Conservation (phyloP, 164 flowering plant species). For the Annona cherimola region DNA sequence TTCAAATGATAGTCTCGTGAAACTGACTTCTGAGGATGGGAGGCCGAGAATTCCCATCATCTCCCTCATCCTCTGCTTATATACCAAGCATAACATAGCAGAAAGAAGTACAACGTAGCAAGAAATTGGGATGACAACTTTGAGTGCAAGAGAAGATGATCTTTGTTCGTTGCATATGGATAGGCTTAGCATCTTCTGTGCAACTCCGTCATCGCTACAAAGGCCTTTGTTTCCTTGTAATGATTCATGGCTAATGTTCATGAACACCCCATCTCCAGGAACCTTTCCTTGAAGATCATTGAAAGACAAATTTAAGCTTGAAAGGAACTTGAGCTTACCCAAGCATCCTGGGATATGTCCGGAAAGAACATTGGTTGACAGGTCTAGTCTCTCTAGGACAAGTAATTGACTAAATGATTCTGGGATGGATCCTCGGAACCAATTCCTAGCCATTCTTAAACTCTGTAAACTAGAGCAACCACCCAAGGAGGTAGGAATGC, state of each 20-base stretch:
- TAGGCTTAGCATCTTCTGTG: slow-evolving; percentile 10
- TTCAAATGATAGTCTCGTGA: slow-evolving; percentile 17
- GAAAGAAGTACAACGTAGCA: neutral
- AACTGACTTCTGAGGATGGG: neutral
- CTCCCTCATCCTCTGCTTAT: neutral
- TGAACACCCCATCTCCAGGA: slow-evolving; percentile 14
- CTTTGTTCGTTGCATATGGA: neutral
- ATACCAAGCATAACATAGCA: neutral
- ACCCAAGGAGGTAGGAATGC: slow-evolving; percentile 16
- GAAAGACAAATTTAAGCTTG: slow-evolving; percentile 11
- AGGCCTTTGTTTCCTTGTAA: slow-evolving; percentile 7
- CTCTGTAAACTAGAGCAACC: slow-evolving; percentile 9
- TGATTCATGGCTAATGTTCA: slow-evolving; percentile 20
- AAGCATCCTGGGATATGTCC: slow-evolving; percentile 13
- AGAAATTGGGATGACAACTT: neutral
- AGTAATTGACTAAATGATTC: neutral
- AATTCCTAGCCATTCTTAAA: slow-evolving; percentile 4
- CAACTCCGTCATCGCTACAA: slow-evolving; percentile 9
- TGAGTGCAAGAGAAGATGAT: neutral
- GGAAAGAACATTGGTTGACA: slow-evolving; percentile 13
- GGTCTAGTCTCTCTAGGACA: neutral
- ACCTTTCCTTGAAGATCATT: slow-evolving; percentile 17
- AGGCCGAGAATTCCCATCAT: neutral
- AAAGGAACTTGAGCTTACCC: neutral
- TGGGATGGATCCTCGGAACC: slow-evolving; percentile 9